Evolutionary conservation across 2,329 filamentous ascomycete genomes (phyloP), one percentile per base, ranked within the genome.

Genomic region (Fonsecaea multimorphosa): DNA sequence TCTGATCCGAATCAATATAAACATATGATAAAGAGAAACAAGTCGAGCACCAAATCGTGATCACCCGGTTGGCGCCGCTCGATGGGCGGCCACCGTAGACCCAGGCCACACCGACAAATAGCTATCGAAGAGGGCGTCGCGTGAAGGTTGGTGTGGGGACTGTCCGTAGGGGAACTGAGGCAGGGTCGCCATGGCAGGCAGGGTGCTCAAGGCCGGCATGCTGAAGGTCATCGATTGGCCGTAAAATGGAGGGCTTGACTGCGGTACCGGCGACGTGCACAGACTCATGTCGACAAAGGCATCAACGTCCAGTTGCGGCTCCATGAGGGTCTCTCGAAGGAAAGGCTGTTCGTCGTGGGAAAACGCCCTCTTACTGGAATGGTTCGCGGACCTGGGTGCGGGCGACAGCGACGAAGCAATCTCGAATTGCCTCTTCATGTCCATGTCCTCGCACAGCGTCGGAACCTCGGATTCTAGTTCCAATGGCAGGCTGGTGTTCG

Each of bases 201-300:
- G 29, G 29, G 29, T n/a, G n/a, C n/a, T n/a, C n/a, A 31, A 4
- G 7, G 2, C 9, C 44, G 44, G 44, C 44, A 49, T 12, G 44
- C 22, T 14, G 44, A 24, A 49, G 8, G 44, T 24, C 44, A 49
- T 24, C 1, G 19, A 24, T 8, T 24, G 44, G 19, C 19, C 44
- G 22, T 49, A 49, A 24, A 24, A 24, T 24, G 19, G 40, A 12
- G 12, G 5, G 27, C 8, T 19, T 19, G 32, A 12, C 22, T 34
- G 32, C 22, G 32, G 32, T 11, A 14, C 6, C 1, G 57, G 38
- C 11, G 31, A 40, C 2, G 40, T 40, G 31, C 52, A 63, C 8
- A 46, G 32, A 40, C 29, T 58, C 52, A 54, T 56, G 52, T 63
- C 60, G 24, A 63, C 2, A 49, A 56, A 63, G n/a, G 60, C 51